Evolutionary conservation across 179 eudicot species (phyloP).

Genomic region (Silene coronaria): DNA sequence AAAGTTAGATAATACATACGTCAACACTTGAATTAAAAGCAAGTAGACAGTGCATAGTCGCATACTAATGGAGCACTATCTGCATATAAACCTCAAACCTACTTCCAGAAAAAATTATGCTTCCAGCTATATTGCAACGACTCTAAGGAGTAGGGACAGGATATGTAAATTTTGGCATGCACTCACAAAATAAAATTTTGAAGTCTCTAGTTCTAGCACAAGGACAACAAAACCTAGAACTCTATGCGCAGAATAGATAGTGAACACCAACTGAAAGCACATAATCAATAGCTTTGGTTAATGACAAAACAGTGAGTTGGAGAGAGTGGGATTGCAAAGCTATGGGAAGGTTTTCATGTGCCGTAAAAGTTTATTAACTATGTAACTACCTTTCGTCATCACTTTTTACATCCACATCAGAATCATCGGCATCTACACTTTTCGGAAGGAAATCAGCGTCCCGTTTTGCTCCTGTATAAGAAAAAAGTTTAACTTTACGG

Average conservation of each 20-base stretch:
- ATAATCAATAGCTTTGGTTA: background rate
- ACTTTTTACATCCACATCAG: conserved; percentile 70
- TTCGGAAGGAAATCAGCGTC: conserved; percentile 72
- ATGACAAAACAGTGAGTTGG: background rate
- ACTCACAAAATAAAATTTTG: no score
- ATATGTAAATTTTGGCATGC: background rate
- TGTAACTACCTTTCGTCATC: conserved; percentile 65
- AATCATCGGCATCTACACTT: conserved; percentile 84
- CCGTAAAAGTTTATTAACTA: background rate
- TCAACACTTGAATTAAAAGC: background rate
- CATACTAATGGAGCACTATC: background rate
- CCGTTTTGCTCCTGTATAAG: conserved; percentile 55
- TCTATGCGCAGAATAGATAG: background rate
- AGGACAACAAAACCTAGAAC: background rate
- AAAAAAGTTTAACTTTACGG: background rate
- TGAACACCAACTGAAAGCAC: background rate
- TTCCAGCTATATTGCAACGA: background rate
- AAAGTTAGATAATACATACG: background rate
- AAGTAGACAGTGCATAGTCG: background rate
- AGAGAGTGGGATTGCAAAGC: background rate
- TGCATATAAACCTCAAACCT: background rate
- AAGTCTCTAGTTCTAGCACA: background rate
- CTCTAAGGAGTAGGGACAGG: background rate
- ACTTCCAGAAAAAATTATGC: background rate
- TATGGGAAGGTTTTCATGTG: background rate